These are phyloP conservation scores for Ogataea haglerorum DNA, from an alignment of 805 yeast species.

Conservation along the genomic window DNA sequence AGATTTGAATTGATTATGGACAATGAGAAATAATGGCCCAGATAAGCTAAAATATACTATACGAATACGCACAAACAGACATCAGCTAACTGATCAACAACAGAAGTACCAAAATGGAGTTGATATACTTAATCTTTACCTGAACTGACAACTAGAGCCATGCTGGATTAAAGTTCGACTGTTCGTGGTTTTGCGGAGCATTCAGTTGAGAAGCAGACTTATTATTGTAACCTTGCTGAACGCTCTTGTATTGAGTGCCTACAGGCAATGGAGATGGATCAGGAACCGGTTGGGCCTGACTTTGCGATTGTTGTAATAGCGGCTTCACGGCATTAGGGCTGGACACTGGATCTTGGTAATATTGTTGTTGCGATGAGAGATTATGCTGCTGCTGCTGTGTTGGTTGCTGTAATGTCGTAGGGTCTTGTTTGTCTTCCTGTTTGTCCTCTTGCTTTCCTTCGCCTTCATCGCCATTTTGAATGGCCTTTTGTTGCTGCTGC, in stretches of 20 bases:
- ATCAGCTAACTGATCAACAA: too few relatives aligned
- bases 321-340: slow-evolving; percentile 25
- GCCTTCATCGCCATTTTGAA: slow-evolving; percentile 15
- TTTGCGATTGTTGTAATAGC: slow-evolving; percentile 30
- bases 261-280: slow-evolving; percentile 23
- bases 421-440: slow-evolving; percentile 3
- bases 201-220: slow-evolving; percentile 6
- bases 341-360: slow-evolving; percentile 17
- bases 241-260: slow-evolving; percentile 3
- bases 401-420: slow-evolving; percentile 3
- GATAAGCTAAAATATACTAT: too few relatives aligned
- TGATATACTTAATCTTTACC: too few relatives aligned
- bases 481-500: slow-evolving; percentile 16
- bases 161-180: slow-evolving; percentile 26
- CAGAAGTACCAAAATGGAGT: too few relatives aligned
- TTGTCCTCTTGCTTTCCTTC: slow-evolving; percentile 23
- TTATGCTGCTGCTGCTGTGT: slow-evolving; percentile 13
- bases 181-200: slow-evolving; percentile 15
- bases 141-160: slow-evolving; percentile 22
- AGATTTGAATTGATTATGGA: slow-evolving; percentile 4
- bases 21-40: neutral
- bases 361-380: slow-evolving; percentile 19
- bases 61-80: too few relatives aligned
- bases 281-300: slow-evolving; percentile 32
- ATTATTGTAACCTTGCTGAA: neutral